Conservation (phyloP, 495 filamentous ascomycete species). For the Zalerion maritima region DNA sequence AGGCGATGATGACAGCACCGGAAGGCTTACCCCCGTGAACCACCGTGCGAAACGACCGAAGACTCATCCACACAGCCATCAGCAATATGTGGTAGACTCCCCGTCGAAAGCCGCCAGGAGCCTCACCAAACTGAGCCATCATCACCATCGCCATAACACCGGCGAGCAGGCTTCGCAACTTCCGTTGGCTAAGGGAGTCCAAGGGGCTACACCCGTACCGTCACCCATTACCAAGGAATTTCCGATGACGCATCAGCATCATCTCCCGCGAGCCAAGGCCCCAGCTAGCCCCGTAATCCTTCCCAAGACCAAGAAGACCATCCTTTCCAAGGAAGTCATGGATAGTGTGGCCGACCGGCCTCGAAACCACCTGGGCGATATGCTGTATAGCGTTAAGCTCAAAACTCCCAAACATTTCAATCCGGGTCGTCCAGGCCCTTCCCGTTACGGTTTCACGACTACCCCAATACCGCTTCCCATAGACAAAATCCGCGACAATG, state of each 20-base stretch:
- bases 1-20: constrained; percentile 44
- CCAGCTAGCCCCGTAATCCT: constrained; percentile 24
- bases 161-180: constrained; percentile 41
- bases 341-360: constrained; percentile 53
- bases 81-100: constrained; percentile 33
- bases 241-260: constrained; percentile 23
- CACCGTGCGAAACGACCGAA: constrained; percentile 43
- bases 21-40: constrained; percentile 34
- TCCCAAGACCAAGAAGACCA: constrained; percentile 46
- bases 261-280: constrained; percentile 15
- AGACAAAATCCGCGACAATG: constrained; percentile 56
- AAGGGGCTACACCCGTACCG: constrained; percentile 37
- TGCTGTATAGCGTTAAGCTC: constrained; percentile 36
- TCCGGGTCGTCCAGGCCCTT: constrained; percentile 27
- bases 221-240: constrained; percentile 42
- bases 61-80: constrained; percentile 48
- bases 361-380: constrained; percentile 62
- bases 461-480: constrained; percentile 59
- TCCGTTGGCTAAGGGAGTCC: constrained; percentile 27
- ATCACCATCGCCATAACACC: constrained; percentile 56
- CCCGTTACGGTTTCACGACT: constrained; percentile 51
- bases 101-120: constrained; percentile 10
- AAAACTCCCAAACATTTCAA: constrained; percentile 39
- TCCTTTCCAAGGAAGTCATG: constrained; percentile 52
- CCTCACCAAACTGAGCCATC: constrained; percentile 54